Evolutionary conservation across 2,329 filamentous ascomycete species (phyloP), one percentile per base, ranked within the genome.

Genomic region (Beauveria varroae): DNA sequence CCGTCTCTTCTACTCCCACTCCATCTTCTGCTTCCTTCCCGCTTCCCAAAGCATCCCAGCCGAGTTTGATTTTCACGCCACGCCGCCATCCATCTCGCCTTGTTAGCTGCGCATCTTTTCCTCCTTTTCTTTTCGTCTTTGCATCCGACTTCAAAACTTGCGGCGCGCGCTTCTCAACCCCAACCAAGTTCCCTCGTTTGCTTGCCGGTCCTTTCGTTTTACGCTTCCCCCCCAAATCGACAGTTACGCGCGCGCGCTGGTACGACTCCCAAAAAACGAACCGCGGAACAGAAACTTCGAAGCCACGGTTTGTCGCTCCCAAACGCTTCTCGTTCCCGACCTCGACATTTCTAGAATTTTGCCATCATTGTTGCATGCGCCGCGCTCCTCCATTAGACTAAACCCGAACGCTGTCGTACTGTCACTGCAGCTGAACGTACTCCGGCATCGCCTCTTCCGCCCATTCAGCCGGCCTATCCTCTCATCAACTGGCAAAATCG

Each of bases 161-260:
- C 18, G 46, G 40, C 46, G 22, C 44, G 46, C 24, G 16, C 28
- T 6, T 22, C 22, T 37, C 12, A 3, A 26, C 28, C 16, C n/a
- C 10, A 24, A 14, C 16, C 46, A 22, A 41, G 34, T 28, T 26
- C 40, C n/a, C 53, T 58, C 46, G 22, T 43, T 9, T 22, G 44
- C 44, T 51, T 51, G 56, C 8, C 46, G 14, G 40, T 46, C 56
- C 56, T 34, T 50, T 58, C 56, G 56, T 58, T 57, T 50, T 24
- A 56, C 54, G 41, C 37, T 34, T 5, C 30, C n/a, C n/a, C 28
- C 26, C 28, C 20, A 43, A 14, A n/a, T 47, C 54, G 43, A 56
- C 41, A 18, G n/a, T 26, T 37, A 22, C 30, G 30, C 54, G 54
- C 54, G 43, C 43, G 54, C 54, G 20, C 54, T 49, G 43, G 7